phyloP scores from a whole-genome alignment of 2,329 filamentous ascomycete species.

The Bisporella sp. region DNA sequence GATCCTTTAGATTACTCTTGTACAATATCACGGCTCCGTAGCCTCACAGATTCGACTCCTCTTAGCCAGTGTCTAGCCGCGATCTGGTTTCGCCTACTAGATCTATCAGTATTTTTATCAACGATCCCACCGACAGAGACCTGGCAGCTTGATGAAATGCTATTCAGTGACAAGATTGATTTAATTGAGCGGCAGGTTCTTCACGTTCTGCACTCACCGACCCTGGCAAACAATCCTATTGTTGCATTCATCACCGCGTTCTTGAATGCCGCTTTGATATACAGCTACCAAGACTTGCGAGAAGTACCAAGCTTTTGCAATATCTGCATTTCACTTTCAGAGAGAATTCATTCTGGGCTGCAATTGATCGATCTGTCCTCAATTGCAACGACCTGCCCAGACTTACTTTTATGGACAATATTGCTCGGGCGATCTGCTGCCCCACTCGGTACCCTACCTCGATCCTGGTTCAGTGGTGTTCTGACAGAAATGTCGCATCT shows the following conservation, averaged over 20 bases:
- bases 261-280: conserved; percentile 6
- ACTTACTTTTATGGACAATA: conserved; percentile 6
- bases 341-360: conserved; percentile 5
- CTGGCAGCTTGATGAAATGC: conserved; percentile 1
- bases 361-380: not conserved
- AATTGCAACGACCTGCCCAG: not conserved
- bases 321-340: conserved; percentile 1
- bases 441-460: not conserved
- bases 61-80: not conserved
- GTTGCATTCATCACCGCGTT: conserved; percentile 7
- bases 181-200: conserved; percentile 2
- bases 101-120: conserved; percentile 2
- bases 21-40: not conserved
- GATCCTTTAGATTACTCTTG: not conserved
- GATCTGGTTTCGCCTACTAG: conserved; percentile 9
- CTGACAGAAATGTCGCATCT: not conserved
- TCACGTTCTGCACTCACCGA: not conserved
- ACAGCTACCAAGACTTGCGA: conserved; percentile 4
- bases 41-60: not conserved
- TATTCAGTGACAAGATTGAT: conserved; percentile 8
- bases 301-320: conserved; percentile 7
- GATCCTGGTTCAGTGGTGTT: not conserved
- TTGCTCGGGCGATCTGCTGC: conserved; percentile 3
- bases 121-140: not conserved
- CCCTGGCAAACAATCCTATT: not conserved